phyloP scores from a whole-genome alignment of 2,329 filamentous ascomycete species.

The Elsinoe necatrix region DNA sequence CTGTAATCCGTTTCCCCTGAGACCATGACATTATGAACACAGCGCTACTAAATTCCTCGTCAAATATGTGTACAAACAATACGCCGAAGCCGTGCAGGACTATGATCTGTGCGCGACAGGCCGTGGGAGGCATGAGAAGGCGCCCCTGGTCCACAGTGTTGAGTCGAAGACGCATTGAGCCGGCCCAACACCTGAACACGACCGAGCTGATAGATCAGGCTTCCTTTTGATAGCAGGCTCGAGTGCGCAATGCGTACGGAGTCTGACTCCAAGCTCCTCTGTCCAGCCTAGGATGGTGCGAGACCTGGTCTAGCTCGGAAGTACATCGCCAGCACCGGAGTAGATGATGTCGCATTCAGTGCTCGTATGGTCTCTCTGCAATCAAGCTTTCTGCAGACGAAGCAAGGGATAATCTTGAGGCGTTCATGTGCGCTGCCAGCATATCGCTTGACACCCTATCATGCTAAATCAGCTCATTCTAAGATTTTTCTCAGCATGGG shows the following conservation, averaged over 20 bases:
- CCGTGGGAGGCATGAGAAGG: neutral
- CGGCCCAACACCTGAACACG: neutral
- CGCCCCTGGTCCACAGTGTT: neutral
- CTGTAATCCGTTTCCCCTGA: neutral
- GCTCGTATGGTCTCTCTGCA: neutral
- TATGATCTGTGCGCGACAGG: neutral
- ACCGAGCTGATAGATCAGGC: too few relatives aligned
- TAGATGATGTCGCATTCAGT: neutral
- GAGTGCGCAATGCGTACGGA: too few relatives aligned
- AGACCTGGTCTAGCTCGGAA: neutral
- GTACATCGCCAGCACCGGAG: too few relatives aligned
- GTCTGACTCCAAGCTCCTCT: neutral
- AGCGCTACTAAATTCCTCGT: neutral
- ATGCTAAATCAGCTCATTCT: neutral
- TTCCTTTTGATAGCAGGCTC: too few relatives aligned
- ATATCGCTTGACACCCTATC: neutral
- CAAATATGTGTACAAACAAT: neutral
- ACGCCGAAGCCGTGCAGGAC: neutral
- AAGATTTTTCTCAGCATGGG: conserved; percentile 42
- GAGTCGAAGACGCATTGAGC: neutral
- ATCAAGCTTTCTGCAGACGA: neutral
- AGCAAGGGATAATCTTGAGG: neutral
- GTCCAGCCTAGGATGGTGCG: neutral
- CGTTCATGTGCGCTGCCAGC: neutral
- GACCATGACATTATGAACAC: neutral